Conservation (phyloP, 345 rosid species). For the Euphorbia peplus region DNA sequence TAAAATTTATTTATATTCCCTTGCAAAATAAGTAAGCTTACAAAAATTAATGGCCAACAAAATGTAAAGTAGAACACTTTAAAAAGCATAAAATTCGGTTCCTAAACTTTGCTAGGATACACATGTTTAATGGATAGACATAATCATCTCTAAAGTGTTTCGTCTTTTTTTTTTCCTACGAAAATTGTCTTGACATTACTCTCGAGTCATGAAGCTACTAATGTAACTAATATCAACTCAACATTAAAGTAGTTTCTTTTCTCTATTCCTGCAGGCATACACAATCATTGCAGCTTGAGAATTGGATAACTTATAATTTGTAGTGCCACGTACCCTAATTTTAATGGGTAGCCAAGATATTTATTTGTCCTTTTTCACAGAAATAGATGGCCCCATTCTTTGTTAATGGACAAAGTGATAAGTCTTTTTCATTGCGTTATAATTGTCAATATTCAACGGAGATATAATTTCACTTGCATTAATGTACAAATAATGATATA, state of each 20-base stretch:
- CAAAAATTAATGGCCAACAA: no score
- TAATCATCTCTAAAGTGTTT: neutral
- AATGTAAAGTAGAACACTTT: no score
- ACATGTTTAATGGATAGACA: neutral
- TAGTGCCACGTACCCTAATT: slow-evolving; percentile 9
- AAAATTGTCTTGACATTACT: no score
- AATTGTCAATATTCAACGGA: neutral
- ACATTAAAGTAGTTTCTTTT: neutral
- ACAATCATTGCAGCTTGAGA: neutral
- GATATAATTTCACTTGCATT: neutral
- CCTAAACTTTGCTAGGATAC: no score
- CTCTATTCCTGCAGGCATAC: neutral
- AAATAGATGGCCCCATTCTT: slow-evolving; percentile 5
- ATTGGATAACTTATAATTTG: neutral
- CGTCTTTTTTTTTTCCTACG: no score
- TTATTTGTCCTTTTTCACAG: slow-evolving; percentile 6
- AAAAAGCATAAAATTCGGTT: no score
- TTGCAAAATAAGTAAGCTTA: no score
- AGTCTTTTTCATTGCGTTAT: slow-evolving; percentile 7
- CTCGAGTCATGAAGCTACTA: no score
- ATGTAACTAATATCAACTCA: no score
- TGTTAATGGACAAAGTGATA: slow-evolving; percentile 1
- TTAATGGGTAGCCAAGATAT: neutral
- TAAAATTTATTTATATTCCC: no score
- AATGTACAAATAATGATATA: neutral